Evolutionary conservation across 192 early-diverging fungal species (phyloP).

Genomic region (Coemansia sp.): DNA sequence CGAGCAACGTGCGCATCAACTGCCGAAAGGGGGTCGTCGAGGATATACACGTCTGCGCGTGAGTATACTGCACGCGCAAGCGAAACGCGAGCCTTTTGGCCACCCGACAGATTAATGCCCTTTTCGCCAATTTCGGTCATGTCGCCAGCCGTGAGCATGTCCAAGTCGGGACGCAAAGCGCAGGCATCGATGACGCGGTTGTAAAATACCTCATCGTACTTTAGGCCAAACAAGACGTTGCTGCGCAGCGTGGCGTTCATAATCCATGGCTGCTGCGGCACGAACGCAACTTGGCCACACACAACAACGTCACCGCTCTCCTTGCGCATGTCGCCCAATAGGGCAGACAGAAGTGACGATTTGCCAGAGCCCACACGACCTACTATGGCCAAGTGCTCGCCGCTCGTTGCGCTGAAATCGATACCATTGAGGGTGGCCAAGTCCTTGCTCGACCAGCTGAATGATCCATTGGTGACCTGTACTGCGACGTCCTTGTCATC

Average conservation of each 20-base stretch:
- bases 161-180: constrained; percentile 79
- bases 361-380: constrained; percentile 75
- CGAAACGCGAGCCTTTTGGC: constrained; percentile 74
- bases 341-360: constrained; percentile 68
- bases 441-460: constrained; percentile 53
- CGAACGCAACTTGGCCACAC: constrained; percentile 63
- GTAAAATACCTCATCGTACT: constrained; percentile 74
- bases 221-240: constrained; percentile 87
- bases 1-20: constrained; percentile 76
- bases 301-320: constrained; percentile 63
- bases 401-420: constrained; percentile 31
- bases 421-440: constrained; percentile 40
- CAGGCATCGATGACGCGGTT: constrained; percentile 77
- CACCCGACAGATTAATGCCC: constrained; percentile 90
- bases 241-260: constrained; percentile 91
- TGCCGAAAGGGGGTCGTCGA: constrained; percentile 60
- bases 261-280: constrained; percentile 80
- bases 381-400: constrained; percentile 61
- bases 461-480: constrained; percentile 52
- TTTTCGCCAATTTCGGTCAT: constrained; percentile 89
- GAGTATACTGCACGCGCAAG: constrained; percentile 82
- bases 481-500: constrained; percentile 19
- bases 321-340: constrained; percentile 88
- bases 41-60: constrained; percentile 83
- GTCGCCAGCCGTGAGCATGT: constrained; percentile 85